Percentiles rank a stretch among this genome's conserved stretches.
Evolutionary conservation across 148 eudicot genomes (phyloP).

Genomic region (Spergularia marina): DNA sequence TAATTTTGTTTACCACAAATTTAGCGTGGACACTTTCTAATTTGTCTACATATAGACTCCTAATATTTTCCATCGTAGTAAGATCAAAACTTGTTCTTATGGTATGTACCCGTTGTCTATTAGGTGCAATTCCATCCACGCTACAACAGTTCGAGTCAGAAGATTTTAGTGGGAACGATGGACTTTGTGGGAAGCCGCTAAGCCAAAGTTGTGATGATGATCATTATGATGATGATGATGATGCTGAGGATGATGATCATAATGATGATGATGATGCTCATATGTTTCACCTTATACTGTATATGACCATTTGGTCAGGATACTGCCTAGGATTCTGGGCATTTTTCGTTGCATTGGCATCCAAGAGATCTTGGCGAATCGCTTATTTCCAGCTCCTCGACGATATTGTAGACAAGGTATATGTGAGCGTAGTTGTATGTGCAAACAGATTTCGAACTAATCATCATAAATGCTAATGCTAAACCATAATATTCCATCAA

Average conservation of each 20-base stretch:
- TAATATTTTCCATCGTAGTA: too few relatives aligned
- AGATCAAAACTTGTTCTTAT: background rate
- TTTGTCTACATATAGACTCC: too few relatives aligned
- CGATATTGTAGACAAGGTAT: background rate
- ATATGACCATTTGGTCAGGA: background rate
- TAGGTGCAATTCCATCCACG: too few relatives aligned
- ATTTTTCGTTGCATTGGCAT: constrained; percentile 2
- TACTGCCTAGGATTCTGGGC: constrained; percentile 1
- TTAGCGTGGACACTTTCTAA: too few relatives aligned
- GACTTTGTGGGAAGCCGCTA: too few relatives aligned
- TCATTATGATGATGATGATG: too few relatives aligned
- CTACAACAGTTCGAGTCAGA: too few relatives aligned
- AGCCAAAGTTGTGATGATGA: too few relatives aligned
- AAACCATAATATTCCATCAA: too few relatives aligned
- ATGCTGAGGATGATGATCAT: too few relatives aligned
- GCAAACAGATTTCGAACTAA: constrained; percentile 1
- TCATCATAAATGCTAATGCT: background rate
- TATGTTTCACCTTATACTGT: background rate
- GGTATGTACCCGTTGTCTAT: background rate
- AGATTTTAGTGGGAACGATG: too few relatives aligned
- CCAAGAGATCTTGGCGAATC: background rate
- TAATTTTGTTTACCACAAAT: too few relatives aligned
- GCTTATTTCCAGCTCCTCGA: constrained; percentile 8
- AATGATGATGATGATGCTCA: background rate
- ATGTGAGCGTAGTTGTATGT: background rate